Percentiles rank a stretch among this genome's conserved stretches.
Evolutionary conservation across 148 eudicot species (phyloP).

Genomic region (Fagopyrum homotropicum): DNA sequence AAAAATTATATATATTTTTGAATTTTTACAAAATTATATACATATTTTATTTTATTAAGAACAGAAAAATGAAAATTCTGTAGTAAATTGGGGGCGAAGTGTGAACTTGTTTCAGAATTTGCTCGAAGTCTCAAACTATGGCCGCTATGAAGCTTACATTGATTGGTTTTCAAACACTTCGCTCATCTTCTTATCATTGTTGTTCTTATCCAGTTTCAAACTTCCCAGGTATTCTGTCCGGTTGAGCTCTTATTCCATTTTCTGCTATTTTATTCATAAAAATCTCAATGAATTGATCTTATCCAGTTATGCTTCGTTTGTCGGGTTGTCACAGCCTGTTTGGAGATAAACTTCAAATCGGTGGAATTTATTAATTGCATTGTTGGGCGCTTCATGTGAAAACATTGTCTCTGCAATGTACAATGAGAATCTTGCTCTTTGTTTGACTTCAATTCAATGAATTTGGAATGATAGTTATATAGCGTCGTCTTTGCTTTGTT

Average conservation of each 20-base stretch:
- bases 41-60: no score
- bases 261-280: no score
- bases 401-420: background rate
- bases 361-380: background rate
- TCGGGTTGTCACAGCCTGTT: background rate
- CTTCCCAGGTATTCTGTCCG: background rate
- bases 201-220: background rate
- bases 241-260: background rate
- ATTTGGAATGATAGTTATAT: background rate
- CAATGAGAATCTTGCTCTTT: background rate
- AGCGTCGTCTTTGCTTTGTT: background rate
- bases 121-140: background rate
- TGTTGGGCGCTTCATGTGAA: background rate
- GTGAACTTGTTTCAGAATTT: no score
- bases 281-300: background rate
- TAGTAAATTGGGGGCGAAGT: no score
- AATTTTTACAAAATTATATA: no score
- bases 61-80: no score
- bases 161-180: background rate
- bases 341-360: background rate
- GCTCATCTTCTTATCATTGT: background rate
- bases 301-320: background rate
- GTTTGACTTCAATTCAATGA: background rate
- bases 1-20: no score
- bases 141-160: background rate